Evolutionary conservation across 352 stramenopile species (phyloP).

Genomic region (Phytophthora kernoviae): DNA sequence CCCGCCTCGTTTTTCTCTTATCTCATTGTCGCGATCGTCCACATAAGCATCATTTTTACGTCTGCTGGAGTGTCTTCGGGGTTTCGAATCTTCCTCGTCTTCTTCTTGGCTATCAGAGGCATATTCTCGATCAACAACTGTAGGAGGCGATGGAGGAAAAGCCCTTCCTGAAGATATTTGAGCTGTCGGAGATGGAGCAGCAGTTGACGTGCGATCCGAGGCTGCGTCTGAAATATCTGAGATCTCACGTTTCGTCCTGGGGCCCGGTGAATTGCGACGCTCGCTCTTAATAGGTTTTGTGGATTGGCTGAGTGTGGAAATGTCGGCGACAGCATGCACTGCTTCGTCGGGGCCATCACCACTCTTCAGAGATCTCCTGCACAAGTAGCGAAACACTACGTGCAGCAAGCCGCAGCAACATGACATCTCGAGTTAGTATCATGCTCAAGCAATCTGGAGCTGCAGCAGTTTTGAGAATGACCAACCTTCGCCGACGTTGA

Average conservation of each 20-base stretch:
- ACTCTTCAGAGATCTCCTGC: slow-evolving; percentile 52
- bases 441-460: neutral
- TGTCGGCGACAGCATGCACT: slow-evolving; percentile 54
- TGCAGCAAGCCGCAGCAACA: neutral
- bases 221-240: slow-evolving; percentile 46
- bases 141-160: slow-evolving; percentile 17
- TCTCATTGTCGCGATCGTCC: slow-evolving; percentile 8
- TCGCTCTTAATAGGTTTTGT: slow-evolving; percentile 14
- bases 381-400: slow-evolving; percentile 65
- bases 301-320: slow-evolving; percentile 53
- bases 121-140: slow-evolving; percentile 30
- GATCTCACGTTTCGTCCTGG: slow-evolving; percentile 36
- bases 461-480: neutral
- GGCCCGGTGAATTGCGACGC: slow-evolving; percentile 19
- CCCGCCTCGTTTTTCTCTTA: slow-evolving; percentile 8
- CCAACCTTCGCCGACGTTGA: slow-evolving; percentile 71
- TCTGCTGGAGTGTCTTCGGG: slow-evolving; percentile 9
- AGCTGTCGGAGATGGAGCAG: slow-evolving; percentile 23
- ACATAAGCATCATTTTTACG: slow-evolving; percentile 11
- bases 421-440: slow-evolving; percentile 1
- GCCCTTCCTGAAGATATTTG: slow-evolving; percentile 6
- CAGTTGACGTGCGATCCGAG: slow-evolving; percentile 31
- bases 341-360: slow-evolving; percentile 38
- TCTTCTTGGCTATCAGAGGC: slow-evolving; percentile 28
- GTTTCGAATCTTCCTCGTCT: slow-evolving; percentile 8